Evolutionary conservation across 441 rosid genomes (phyloP).

Genomic region (Bocquillonia castaneifolia): DNA sequence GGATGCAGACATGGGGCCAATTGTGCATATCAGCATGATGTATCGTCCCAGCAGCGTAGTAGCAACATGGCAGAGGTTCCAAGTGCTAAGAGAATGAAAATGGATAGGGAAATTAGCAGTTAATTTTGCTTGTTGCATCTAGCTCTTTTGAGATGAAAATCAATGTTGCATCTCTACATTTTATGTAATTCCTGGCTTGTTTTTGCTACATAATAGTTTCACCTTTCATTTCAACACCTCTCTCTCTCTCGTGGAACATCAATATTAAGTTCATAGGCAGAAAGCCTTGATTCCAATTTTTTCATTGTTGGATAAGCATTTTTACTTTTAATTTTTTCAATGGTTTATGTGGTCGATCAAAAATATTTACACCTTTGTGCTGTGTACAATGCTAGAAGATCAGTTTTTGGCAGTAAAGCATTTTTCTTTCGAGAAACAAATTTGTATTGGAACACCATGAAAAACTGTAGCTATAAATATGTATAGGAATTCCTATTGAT

Average conservation of each 20-base stretch:
- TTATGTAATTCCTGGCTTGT: conserved; percentile 22
- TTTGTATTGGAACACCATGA: too few relatives aligned
- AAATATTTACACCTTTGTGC: too few relatives aligned
- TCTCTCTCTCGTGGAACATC: neutral
- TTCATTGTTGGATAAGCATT: too few relatives aligned
- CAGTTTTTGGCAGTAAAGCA: too few relatives aligned
- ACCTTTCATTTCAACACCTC: neutral
- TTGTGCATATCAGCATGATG: conserved; percentile 76
- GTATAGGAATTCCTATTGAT: too few relatives aligned
- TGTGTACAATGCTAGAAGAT: too few relatives aligned
- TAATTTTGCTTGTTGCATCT: conserved; percentile 19
- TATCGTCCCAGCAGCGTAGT: conserved; percentile 47
- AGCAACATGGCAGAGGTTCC: conserved; percentile 44
- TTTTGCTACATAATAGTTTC: conserved; percentile 29
- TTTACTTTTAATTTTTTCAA: too few relatives aligned
- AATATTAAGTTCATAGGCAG: neutral
- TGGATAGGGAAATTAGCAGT: conserved; percentile 79
- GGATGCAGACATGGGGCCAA: conserved; percentile 92
- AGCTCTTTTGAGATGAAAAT: conserved; percentile 25
- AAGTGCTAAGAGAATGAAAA: conserved; percentile 74
- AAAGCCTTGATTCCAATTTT: neutral
- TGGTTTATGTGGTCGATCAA: too few relatives aligned
- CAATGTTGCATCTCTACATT: conserved; percentile 22
- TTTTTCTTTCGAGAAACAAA: too few relatives aligned
- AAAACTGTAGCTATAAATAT: neutral